Conservation (phyloP, 495 filamentous ascomycete species). For the Penicillium herquei region DNA sequence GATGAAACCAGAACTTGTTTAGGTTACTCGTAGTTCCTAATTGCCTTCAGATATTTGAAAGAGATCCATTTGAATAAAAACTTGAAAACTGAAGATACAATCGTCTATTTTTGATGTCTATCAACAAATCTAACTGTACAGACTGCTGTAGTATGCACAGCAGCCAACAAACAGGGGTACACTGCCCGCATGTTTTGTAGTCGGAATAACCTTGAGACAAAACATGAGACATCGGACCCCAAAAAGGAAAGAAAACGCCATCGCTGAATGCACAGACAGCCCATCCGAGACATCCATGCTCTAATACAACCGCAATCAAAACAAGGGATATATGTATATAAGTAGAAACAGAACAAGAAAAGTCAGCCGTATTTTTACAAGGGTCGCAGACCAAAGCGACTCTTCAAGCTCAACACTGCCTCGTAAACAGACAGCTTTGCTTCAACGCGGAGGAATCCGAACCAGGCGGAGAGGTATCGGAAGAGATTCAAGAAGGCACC, state of each 20-base stretch:
- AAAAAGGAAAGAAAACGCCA: constrained; percentile 23
- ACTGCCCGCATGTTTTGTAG: no score
- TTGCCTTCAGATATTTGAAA: neutral
- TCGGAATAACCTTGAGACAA: neutral
- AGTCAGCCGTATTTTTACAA: constrained; percentile 4
- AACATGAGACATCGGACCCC: neutral
- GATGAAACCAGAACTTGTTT: constrained; percentile 20
- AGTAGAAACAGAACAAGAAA: constrained; percentile 1
- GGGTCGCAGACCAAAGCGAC: constrained; percentile 34
- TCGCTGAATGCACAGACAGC: constrained; percentile 35
- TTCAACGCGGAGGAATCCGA: constrained; percentile 59
- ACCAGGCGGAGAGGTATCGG: constrained; percentile 55
- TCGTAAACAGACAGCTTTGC: constrained; percentile 63
- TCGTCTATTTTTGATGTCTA: constrained; percentile 2
- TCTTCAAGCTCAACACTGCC: constrained; percentile 46
- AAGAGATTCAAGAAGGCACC: constrained; percentile 57
- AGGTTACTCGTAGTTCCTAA: neutral
- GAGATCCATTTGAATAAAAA: neutral
- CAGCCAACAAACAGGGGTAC: no score
- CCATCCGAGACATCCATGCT: constrained; percentile 25
- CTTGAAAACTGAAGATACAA: no score
- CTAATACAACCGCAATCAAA: constrained; percentile 13
- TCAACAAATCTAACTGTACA: constrained; percentile 13
- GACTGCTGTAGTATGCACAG: neutral
- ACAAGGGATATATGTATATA: constrained; percentile 15